Base-by-base conservation (phyloP, 495 filamentous ascomycete species). In the Trichoderma reesei region DNA sequence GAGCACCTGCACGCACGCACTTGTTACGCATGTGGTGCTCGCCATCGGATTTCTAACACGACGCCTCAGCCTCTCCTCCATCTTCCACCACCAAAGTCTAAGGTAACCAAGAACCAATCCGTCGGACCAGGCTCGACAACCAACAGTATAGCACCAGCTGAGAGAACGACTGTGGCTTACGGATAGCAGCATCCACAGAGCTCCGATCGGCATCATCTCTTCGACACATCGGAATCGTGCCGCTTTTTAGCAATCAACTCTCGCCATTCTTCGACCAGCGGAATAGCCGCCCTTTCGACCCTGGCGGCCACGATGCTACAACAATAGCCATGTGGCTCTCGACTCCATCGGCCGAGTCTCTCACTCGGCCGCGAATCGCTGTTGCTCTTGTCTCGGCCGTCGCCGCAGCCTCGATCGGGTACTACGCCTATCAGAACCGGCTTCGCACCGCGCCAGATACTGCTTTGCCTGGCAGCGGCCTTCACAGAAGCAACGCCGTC, bases 401-500 rank as follows among this genome's bases (percentile, higher is more conserved):
- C 38, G 70, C 74, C 14, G 71, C 73, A 20, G 71, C 70, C 13
- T 74, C 75, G 1, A 61, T 76, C 59, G 75, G 72, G 26, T 76
- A 72, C 60, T 77, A 75, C 41, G 72, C 72, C 69, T 80, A 80
- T 65, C 70, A 66, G 46, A 65, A 71, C 42, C 65, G 70, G 36
- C 62, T 69, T 16, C 61, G 62, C 14, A 62, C 72, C 63, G 66
- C 69, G 37, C 61, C 20, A 33, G 61, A 20, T 0, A 16, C n/a
- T 14, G n/a, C 48, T 34, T n/a, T 18, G 13, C 51, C 51, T 14
- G 64, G 68, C 44, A 65, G 66, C 5, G 60, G 70, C 8, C 72
- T 88, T 7, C 85, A 80, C 63, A 74, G 85, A 41, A 84, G 84
- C 66, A 86, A 86, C 69, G 85, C 85, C 2, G 65, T 85, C 46